A percentile compares a stretch with the other conserved stretches of the same genome.
phyloP scores from a whole-genome alignment of 1,284 basidiomycete genomes.

The Ustilago loliicola region DNA sequence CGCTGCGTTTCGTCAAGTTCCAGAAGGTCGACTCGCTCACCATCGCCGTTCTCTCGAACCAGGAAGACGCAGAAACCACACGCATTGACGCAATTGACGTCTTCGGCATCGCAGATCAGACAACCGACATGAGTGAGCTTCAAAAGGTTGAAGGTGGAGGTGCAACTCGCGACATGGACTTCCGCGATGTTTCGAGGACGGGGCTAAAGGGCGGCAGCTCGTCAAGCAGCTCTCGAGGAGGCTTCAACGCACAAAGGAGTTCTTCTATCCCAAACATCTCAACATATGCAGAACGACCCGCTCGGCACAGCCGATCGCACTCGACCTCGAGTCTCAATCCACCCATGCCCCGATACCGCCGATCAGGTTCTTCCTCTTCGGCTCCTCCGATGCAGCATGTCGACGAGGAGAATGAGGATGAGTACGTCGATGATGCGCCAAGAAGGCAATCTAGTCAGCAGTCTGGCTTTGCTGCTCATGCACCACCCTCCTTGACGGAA shows the following conservation, averaged over 20 bases:
- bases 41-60: slow-evolving; percentile 84
- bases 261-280: slow-evolving; percentile 44
- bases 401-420: slow-evolving; percentile 36
- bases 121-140: slow-evolving; percentile 69
- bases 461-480: slow-evolving; percentile 15
- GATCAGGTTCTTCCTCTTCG: slow-evolving; percentile 24
- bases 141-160: slow-evolving; percentile 56
- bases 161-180: slow-evolving; percentile 18
- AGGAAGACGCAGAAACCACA: slow-evolving; percentile 80
- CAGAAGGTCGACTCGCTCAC: slow-evolving; percentile 76
- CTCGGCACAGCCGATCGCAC: slow-evolving; percentile 35
- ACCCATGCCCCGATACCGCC: slow-evolving; percentile 21
- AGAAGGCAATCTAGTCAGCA: slow-evolving; percentile 13
- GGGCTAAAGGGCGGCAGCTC: slow-evolving; percentile 77
- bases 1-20: slow-evolving; percentile 82
- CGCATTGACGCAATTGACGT: slow-evolving; percentile 83
- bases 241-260: slow-evolving; percentile 25
- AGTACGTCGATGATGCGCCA: not conserved
- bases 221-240: slow-evolving; percentile 5
- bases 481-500: slow-evolving; percentile 36
- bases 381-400: slow-evolving; percentile 44
- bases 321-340: slow-evolving; percentile 42
- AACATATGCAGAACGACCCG: slow-evolving; percentile 26
- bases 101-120: slow-evolving; percentile 78
- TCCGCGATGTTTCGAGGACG: slow-evolving; percentile 24